Evolutionary conservation across 495 filamentous ascomycete genomes (phyloP).

Genomic region (Aspergillus egyptiacus): DNA sequence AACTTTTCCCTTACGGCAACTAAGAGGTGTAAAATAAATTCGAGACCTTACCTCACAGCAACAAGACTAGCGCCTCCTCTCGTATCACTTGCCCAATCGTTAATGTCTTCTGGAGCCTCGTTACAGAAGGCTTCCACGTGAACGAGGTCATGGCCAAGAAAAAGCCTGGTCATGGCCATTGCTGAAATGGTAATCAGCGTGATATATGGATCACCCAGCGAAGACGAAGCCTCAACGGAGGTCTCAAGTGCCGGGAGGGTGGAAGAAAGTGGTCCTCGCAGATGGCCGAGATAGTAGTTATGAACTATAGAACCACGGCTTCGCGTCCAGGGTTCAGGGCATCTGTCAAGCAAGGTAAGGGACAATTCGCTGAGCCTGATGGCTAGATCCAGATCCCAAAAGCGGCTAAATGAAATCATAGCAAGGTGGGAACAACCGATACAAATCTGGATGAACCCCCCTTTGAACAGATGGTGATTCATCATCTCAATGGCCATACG

Average conservation of each 20-base stretch:
- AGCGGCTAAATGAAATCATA: constrained; percentile 65
- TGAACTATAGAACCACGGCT: constrained; percentile 68
- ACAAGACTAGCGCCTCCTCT: constrained; percentile 71
- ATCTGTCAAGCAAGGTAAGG: constrained; percentile 59
- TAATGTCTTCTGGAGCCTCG: constrained; percentile 69
- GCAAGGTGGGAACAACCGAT: constrained; percentile 71
- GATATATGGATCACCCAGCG: constrained; percentile 68
- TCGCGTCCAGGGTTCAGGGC: constrained; percentile 61
- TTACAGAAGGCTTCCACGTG: constrained; percentile 71
- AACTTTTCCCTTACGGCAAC: too few species aligned
- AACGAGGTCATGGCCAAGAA: constrained; percentile 64
- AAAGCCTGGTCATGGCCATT: constrained; percentile 64
- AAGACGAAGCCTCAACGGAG: constrained; percentile 63
- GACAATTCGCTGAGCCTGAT: constrained; percentile 57
- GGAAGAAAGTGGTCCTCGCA: constrained; percentile 56
- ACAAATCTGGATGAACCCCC: constrained; percentile 66
- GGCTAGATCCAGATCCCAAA: constrained; percentile 65
- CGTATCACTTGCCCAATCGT: constrained; percentile 67
- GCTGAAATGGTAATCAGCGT: constrained; percentile 69
- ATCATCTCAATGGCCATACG: constrained; percentile 67
- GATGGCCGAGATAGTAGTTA: constrained; percentile 66
- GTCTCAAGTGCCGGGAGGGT: constrained; percentile 58
- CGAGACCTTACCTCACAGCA: constrained; percentile 40
- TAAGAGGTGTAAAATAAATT: too few species aligned
- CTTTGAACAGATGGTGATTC: constrained; percentile 57